Evolutionary conservation across 2,329 filamentous ascomycete genomes (phyloP).

Genomic region (Verticillium nonalfalfae): DNA sequence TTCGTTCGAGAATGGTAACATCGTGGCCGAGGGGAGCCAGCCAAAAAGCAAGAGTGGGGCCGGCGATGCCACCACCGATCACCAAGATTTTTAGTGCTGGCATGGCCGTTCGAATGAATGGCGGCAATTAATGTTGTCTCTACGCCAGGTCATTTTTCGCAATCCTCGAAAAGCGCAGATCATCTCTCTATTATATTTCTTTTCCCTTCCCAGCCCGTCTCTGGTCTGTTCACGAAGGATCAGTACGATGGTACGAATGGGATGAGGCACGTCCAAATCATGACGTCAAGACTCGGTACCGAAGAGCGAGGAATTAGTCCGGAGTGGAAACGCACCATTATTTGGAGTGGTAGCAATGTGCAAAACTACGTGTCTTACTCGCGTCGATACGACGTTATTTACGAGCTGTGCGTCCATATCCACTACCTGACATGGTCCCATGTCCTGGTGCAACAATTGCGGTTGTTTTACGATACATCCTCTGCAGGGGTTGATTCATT

Average conservation of each 20-base stretch:
- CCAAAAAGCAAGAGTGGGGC: conserved; percentile 33
- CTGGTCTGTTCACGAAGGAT: neutral
- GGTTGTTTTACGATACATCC: too few species aligned
- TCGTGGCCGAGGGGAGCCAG: conserved; percentile 27
- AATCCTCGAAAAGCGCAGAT: neutral
- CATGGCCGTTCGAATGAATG: conserved; percentile 9
- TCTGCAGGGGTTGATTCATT: too few species aligned
- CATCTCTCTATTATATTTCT: neutral
- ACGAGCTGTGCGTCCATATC: neutral
- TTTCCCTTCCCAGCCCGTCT: neutral
- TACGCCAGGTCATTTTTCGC: too few species aligned
- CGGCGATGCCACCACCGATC: conserved; percentile 37
- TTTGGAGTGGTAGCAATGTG: neutral
- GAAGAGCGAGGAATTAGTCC: neutral
- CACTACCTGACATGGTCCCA: too few species aligned
- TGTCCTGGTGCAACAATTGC: too few species aligned
- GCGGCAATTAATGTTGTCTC: too few species aligned
- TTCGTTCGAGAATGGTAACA: conserved; percentile 38
- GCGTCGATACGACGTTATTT: neutral
- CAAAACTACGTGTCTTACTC: neutral
- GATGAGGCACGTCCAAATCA: neutral
- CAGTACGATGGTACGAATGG: neutral
- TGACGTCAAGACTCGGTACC: neutral
- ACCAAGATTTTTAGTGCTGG: conserved; percentile 38
- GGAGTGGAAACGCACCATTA: neutral